Evolutionary conservation across 2,329 filamentous ascomycete genomes (phyloP).

Genomic region (Dactylellina drechsleri): DNA sequence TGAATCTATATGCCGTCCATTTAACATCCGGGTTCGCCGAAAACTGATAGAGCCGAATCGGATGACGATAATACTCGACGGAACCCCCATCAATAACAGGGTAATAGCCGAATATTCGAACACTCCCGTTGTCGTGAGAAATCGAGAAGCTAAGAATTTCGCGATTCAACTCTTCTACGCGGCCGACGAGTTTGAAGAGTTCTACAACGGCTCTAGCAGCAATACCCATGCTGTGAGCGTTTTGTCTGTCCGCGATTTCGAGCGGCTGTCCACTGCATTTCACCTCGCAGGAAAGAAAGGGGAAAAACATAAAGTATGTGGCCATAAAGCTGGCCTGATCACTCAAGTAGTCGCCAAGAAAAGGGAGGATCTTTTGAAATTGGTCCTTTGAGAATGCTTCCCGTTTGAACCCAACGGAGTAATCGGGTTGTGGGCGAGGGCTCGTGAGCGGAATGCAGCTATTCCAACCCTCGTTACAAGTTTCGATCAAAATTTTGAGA

Average conservation of each 20-base stretch:
- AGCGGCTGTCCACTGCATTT: conserved; percentile 63
- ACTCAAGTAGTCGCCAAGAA: conserved; percentile 61
- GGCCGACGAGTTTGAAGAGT: conserved; percentile 62
- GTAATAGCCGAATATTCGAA: too few relatives aligned
- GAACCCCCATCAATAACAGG: too few relatives aligned
- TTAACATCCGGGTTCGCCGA: conserved; percentile 60
- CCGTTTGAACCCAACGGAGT: too few relatives aligned
- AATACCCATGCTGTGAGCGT: conserved; percentile 63
- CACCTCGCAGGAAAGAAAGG: conserved; percentile 65
- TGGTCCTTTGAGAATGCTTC: conserved; percentile 64
- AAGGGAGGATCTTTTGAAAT: conserved; percentile 62
- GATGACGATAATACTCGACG: conserved; percentile 63
- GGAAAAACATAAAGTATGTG: too few relatives aligned
- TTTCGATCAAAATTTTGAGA: background rate
- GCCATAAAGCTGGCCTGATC: conserved; percentile 65
- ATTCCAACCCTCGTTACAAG: background rate
- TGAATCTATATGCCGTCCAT: conserved; percentile 62
- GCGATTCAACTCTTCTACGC: conserved; percentile 63
- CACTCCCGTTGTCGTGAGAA: too few relatives aligned
- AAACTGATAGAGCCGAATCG: conserved; percentile 61
- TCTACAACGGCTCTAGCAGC: conserved; percentile 62
- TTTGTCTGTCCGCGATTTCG: conserved; percentile 62
- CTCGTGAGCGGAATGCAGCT: conserved; percentile 58
- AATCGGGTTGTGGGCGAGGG: too few relatives aligned
- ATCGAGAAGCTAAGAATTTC: conserved; percentile 59